A percentile compares a stretch with the other conserved stretches of the same genome.
These are phyloP conservation scores for Balansia obtecta DNA, from an alignment of 2,329 filamentous ascomycete species.

Conservation along the genomic window DNA sequence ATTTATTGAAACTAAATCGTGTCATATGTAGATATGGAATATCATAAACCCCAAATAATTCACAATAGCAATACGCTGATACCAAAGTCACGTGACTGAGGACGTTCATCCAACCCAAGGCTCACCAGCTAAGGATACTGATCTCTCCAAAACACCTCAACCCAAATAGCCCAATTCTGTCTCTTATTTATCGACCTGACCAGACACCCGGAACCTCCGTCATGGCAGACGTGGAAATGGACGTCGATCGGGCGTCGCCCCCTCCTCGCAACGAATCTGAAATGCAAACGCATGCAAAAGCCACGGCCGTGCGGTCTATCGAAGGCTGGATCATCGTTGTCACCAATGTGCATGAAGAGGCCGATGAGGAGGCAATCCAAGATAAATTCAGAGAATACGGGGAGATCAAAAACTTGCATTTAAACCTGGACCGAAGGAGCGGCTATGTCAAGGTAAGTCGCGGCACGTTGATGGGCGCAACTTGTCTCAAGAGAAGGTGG, in stretches of 20 bases:
- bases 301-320: conserved; percentile 73
- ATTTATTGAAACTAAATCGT: too few species aligned
- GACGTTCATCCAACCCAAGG: neutral
- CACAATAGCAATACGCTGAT: too few species aligned
- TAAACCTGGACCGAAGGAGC: conserved; percentile 71
- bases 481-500: neutral
- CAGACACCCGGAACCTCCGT: neutral
- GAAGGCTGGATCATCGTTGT: conserved; percentile 84
- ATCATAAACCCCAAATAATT: too few species aligned
- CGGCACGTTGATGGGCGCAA: neutral
- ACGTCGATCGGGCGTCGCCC: conserved; percentile 33
- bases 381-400: conserved; percentile 76
- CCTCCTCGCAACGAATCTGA: conserved; percentile 42
- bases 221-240: conserved; percentile 49
- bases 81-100: neutral
- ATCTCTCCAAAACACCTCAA: neutral
- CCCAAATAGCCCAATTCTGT: neutral
- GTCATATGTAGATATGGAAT: too few species aligned
- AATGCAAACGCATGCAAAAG: conserved; percentile 61
- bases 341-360: conserved; percentile 80
- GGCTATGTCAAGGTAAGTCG: conserved; percentile 68
- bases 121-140: neutral
- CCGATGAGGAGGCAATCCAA: conserved; percentile 69
- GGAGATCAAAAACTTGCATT: conserved; percentile 76
- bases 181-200: neutral